Conservation (phyloP, 2,329 filamentous ascomycete genomes). For the Pseudocercospora musae region DNA sequence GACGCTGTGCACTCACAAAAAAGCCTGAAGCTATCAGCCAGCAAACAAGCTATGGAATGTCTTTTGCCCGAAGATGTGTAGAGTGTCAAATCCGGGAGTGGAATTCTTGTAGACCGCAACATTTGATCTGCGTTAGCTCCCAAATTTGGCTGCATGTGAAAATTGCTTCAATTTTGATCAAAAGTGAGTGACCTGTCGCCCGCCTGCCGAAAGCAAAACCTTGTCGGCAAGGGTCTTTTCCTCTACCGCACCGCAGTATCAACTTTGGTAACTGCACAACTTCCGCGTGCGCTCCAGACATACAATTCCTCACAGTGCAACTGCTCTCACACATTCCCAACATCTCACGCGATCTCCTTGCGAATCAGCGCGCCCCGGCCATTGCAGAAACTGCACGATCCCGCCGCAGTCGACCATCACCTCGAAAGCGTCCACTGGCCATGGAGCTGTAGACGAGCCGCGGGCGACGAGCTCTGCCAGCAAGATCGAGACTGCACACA, state of each 20-base stretch:
- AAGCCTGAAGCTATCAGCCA: not conserved
- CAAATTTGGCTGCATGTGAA: not conserved
- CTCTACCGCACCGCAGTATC: not conserved
- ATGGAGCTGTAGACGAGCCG: conserved; percentile 11
- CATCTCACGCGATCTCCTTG: not conserved
- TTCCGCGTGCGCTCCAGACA: not conserved
- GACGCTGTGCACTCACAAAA: not conserved
- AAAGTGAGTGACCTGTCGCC: not conserved
- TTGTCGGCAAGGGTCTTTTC: not conserved
- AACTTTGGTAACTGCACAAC: not conserved
- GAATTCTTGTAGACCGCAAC: not conserved
- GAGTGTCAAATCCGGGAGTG: not conserved
- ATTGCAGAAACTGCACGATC: not conserved
- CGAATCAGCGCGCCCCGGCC: not conserved
- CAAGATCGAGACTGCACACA: not conserved
- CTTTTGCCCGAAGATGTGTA: not conserved
- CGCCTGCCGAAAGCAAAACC: not conserved
- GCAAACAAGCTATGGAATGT: not conserved
- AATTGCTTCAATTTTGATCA: not conserved
- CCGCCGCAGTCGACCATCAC: conserved; percentile 9
- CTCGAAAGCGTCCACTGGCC: not conserved
- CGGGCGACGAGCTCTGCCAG: conserved; percentile 8
- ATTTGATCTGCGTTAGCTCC: too few relatives aligned
- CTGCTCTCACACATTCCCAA: not conserved
- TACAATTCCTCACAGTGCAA: not conserved